Evolutionary conservation across 2,329 filamentous ascomycete genomes (phyloP), one percentile per base, ranked within the genome.

Genomic region (Verticillium longisporum): DNA sequence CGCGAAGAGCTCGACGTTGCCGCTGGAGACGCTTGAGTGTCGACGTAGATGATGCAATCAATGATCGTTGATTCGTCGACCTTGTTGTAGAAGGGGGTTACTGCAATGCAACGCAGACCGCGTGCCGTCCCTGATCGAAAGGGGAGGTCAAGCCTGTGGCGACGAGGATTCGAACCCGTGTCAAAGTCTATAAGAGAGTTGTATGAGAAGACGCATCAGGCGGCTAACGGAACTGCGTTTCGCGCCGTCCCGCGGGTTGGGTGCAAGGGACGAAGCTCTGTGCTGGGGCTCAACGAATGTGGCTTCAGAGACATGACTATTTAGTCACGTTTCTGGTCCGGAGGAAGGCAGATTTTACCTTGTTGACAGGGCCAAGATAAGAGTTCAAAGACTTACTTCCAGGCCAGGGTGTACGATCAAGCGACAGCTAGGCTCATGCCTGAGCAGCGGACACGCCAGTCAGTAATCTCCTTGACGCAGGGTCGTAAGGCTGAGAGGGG

Each of bases 21-120:
- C 45, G 45, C 45, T 53, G 45, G 45, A 53, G 45, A 53, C 45
- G 45, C 45, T n/a, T 53, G 18, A 53, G 18, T 26, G 18, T 53
- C 45, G 18, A 21, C 38, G 59, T 60, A 37, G 63, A 64, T 64
- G 62, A 62, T 64, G 63, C 62, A 65, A 61, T 65, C 59, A 58
- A 57, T 59, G 59, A 56, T 61, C 55, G 62, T 62, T 64, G 58
- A 65, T 65, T 65, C 63, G 63, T 56, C 62, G 61, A 58, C 37
- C 13, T 26, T 36, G 6, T 31, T 14, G 34, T 15, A 26, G 45
- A 53, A 53, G 45, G 18, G 45, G 1, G 45, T n/a, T 21, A 11
- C 45, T 31, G 45, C 18, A 53, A 18, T 13, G 18, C 45, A 26
- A 53, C 45, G 18, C 45, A 18, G 45, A n/a, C 45, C 18, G 45